These are phyloP conservation scores for Lactarius sanguifluus DNA, from an alignment of 768 basidiomycete genomes.

Conservation along the genomic window DNA sequence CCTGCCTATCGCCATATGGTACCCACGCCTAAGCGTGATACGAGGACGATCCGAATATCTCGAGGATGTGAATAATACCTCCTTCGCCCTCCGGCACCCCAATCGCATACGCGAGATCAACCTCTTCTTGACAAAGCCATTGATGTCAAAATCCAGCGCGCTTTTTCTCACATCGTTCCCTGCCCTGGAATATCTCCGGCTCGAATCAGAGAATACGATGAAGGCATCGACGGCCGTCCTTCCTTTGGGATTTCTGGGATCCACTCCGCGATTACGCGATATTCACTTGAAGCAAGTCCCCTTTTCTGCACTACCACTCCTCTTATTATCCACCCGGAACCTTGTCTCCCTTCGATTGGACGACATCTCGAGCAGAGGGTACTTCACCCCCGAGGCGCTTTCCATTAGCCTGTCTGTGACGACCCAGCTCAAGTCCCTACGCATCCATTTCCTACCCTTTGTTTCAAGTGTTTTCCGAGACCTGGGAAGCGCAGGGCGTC, in stretches of 20 bases:
- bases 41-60: not conserved
- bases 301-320: slow-evolving; percentile 10
- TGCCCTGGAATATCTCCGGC: slow-evolving; percentile 3
- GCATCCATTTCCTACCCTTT: not conserved
- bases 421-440: slow-evolving; percentile 3
- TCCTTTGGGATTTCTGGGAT: slow-evolving; percentile 9
- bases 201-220: not conserved
- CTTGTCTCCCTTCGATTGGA: slow-evolving; percentile 13
- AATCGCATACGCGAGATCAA: slow-evolving; percentile 13
- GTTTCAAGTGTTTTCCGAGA: not conserved
- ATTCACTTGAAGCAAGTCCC: slow-evolving; percentile 4
- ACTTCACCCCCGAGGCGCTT: slow-evolving; percentile 3
- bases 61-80: slow-evolving; percentile 2
- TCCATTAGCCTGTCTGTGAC: slow-evolving; percentile 1
- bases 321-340: slow-evolving; percentile 10
- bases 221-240: not conserved
- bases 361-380: not conserved
- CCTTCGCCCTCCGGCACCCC: slow-evolving; percentile 1
- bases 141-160: not conserved
- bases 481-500: not conserved
- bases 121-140: not conserved
- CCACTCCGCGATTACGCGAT: slow-evolving; percentile 11
- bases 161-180: slow-evolving; percentile 2
- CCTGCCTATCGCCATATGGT: slow-evolving; percentile 18
- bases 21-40: not conserved